Evolutionary conservation across 257 asterid species (phyloP).

Genomic region (Euphrasia confusa): DNA sequence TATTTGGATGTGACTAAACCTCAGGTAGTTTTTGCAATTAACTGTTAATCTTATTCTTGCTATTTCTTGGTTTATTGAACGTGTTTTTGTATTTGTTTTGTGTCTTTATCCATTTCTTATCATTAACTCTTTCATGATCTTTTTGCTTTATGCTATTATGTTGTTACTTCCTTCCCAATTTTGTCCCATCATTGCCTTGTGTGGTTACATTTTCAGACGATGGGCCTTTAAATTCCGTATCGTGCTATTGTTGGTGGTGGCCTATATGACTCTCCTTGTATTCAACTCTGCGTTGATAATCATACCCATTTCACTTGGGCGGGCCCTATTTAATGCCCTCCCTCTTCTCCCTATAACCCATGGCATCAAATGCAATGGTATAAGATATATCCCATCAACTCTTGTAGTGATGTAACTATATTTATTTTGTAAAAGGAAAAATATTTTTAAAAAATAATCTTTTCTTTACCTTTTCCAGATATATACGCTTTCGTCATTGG

Average conservation of each 20-base stretch:
- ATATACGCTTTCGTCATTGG: conserved; percentile 90
- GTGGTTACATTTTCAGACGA: conserved; percentile 53
- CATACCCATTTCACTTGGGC: conserved; percentile 86
- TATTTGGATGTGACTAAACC: neutral
- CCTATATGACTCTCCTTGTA: conserved; percentile 90
- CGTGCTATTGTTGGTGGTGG: conserved; percentile 71
- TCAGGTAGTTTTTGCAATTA: neutral
- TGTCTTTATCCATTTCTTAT: conserved; percentile 15
- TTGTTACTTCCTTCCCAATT: neutral
- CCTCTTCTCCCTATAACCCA: conserved; percentile 91
- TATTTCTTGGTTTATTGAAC: neutral
- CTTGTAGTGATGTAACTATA: neutral
- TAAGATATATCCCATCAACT: conserved; percentile 21
- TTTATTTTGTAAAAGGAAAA: neutral
- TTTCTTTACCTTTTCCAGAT: conserved; percentile 36
- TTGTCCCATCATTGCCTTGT: conserved; percentile 33
- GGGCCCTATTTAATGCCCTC: conserved; percentile 66
- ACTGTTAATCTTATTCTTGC: neutral
- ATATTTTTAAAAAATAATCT: neutral
- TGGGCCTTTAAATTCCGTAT: conserved; percentile 84
- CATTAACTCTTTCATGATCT: neutral
- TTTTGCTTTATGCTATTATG: neutral
- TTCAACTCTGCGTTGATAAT: conserved; percentile 80
- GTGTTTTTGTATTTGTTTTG: neutral
- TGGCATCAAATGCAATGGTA: conserved; percentile 94